Evolutionary conservation across 75 land plant species (phyloP).

Genomic region (Cunninghamia lanceolata): DNA sequence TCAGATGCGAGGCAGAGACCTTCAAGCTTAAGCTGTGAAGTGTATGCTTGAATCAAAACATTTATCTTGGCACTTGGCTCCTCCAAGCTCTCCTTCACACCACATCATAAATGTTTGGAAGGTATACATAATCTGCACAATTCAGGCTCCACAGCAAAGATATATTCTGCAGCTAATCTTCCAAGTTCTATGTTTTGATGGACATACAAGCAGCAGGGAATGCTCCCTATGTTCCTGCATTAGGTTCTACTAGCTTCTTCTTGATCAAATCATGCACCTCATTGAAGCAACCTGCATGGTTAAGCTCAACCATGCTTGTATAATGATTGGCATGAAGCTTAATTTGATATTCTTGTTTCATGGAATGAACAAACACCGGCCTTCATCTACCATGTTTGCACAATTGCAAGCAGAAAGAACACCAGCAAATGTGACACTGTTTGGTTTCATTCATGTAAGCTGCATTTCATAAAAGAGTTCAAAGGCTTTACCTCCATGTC

Average conservation of each 20-base stretch:
- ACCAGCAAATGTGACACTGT: constrained; percentile 7
- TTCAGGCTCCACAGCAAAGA: background rate
- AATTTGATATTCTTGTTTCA: constrained; percentile 14
- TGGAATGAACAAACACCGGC: constrained; percentile 10
- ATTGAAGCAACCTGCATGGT: constrained; percentile 18
- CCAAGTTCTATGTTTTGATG: constrained; percentile 9
- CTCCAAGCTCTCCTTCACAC: constrained; percentile 41
- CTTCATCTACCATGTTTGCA: constrained; percentile 17
- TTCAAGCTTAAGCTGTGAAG: constrained; percentile 85
- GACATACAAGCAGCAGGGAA: constrained; percentile 6
- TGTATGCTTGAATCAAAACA: constrained; percentile 88
- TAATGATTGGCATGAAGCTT: constrained; percentile 10
- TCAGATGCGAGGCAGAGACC: constrained; percentile 90
- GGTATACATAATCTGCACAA: constrained; percentile 12
- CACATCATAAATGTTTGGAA: constrained; percentile 21
- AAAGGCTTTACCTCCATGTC: constrained; percentile 8
- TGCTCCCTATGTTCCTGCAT: constrained; percentile 6
- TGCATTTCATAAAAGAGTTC: constrained; percentile 8
- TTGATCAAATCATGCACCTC: constrained; percentile 4
- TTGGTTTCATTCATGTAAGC: constrained; percentile 13
- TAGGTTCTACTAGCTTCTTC: constrained; percentile 8
- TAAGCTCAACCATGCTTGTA: constrained; percentile 18
- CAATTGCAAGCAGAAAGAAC: constrained; percentile 14
- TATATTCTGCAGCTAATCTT: background rate
- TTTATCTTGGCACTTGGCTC: constrained; percentile 92